phyloP scores from a whole-genome alignment of 768 basidiomycete genomes.

The Exidia glandulosa region DNA sequence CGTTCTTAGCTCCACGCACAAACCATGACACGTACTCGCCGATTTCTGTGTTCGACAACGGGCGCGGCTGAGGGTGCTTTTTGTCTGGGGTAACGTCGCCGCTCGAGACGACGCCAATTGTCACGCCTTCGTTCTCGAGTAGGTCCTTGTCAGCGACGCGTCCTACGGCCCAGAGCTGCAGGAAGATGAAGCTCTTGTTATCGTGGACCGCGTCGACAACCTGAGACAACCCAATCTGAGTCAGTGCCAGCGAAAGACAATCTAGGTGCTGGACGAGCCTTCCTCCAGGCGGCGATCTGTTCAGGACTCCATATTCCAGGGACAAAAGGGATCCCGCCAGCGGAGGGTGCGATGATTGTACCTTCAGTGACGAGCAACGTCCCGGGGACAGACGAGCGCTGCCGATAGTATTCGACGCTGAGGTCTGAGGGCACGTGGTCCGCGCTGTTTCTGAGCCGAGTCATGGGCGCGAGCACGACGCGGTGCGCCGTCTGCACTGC shows the following conservation, averaged over 20 bases:
- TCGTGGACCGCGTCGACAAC: slow-evolving; percentile 50
- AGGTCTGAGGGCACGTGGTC: slow-evolving; percentile 9
- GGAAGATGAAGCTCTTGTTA: slow-evolving; percentile 37
- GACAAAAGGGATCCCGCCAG: slow-evolving; percentile 25
- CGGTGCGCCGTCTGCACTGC: slow-evolving; percentile 9
- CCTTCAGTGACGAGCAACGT: slow-evolving; percentile 24
- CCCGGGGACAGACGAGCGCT: slow-evolving; percentile 10
- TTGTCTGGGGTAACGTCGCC: background rate
- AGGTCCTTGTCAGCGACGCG: no score
- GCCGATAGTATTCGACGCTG: slow-evolving; percentile 7
- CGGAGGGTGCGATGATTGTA: slow-evolving; percentile 17
- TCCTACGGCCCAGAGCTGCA: slow-evolving; percentile 51
- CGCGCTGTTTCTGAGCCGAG: slow-evolving; percentile 10
- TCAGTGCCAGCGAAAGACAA: background rate
- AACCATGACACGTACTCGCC: slow-evolving; percentile 37
- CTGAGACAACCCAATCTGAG: slow-evolving; percentile 24
- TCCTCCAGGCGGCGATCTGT: slow-evolving; percentile 48
- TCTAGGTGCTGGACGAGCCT: no score
- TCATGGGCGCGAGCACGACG: slow-evolving; percentile 14
- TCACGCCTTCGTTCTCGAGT: background rate
- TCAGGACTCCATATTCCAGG: slow-evolving; percentile 58
- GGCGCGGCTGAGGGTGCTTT: slow-evolving; percentile 21
- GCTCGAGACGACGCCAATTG: slow-evolving; percentile 1
- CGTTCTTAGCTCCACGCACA: slow-evolving; percentile 43
- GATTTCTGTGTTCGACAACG: slow-evolving; percentile 38